Evolutionary conservation across 2,329 filamentous ascomycete species (phyloP).

Genomic region (Cladophialophora chaetospira): DNA sequence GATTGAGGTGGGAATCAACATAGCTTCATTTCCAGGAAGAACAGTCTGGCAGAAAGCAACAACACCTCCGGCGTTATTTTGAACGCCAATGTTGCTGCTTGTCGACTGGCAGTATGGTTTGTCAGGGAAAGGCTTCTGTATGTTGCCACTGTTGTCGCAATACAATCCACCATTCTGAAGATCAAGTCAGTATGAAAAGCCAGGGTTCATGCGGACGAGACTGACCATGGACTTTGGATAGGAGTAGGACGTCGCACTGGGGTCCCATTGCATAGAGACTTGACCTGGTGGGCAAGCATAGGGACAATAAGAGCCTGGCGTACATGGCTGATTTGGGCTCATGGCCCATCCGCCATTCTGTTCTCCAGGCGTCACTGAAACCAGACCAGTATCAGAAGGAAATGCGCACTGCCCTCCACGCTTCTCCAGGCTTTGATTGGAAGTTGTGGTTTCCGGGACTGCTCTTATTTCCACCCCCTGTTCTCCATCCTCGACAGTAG

Average conservation of each 20-base stretch:
- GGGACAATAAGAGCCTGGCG: conserved; percentile 69
- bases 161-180: conserved; percentile 70
- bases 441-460: conserved; percentile 12
- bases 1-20: conserved; percentile 78
- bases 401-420: conserved; percentile 63
- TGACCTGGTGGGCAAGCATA: conserved; percentile 75
- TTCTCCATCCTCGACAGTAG: conserved; percentile 31
- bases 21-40: conserved; percentile 75
- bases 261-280: conserved; percentile 79
- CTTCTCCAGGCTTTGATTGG: conserved; percentile 48
- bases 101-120: conserved; percentile 71
- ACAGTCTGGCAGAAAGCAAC: conserved; percentile 80
- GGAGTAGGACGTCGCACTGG: conserved; percentile 63
- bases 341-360: conserved; percentile 77
- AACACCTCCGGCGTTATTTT: conserved; percentile 64
- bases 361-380: conserved; percentile 64
- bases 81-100: conserved; percentile 63
- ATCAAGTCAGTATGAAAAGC: conserved; percentile 15
- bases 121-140: conserved; percentile 69
- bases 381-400: conserved; percentile 66
- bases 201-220: conserved; percentile 23
- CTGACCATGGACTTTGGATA: conserved; percentile 73
- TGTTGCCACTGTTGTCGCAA: conserved; percentile 66
- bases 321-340: conserved; percentile 72
- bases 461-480: conserved; percentile 33